phyloP scores from a whole-genome alignment of 2,329 filamentous ascomycete species.

The Pestalotiopsis sp. region DNA sequence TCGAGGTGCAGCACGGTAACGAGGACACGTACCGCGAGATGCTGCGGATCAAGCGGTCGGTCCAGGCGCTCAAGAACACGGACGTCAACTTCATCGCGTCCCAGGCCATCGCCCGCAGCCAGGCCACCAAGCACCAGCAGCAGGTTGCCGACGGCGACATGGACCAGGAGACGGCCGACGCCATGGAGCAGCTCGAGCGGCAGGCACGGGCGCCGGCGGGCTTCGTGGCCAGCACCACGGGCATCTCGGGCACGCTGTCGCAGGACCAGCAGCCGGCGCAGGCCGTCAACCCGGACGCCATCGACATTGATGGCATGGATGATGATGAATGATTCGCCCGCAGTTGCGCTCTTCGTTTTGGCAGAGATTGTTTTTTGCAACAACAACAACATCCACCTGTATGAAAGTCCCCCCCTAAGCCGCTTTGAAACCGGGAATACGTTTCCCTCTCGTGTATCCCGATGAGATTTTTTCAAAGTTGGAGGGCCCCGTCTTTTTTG shows the following conservation, averaged over 20 bases:
- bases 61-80: constrained; percentile 97
- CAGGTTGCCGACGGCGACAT: constrained; percentile 37
- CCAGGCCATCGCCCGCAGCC: constrained; percentile 83
- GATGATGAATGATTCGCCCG: constrained; percentile 41
- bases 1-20: constrained; percentile 97
- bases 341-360: not conserved
- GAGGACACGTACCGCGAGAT: constrained; percentile 99
- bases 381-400: not conserved
- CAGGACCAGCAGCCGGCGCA: constrained; percentile 43
- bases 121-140: constrained; percentile 49
- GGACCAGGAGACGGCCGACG: constrained; percentile 64
- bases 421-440: not conserved
- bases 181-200: constrained; percentile 86
- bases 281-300: constrained; percentile 79
- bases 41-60: constrained; percentile 94
- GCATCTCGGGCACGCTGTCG: constrained; percentile 62
- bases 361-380: not conserved
- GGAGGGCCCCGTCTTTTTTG: not conserved
- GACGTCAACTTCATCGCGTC: constrained; percentile 98
- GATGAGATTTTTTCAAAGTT: not conserved
- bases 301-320: constrained; percentile 76
- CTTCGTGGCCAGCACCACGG: constrained; percentile 86
- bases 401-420: not conserved
- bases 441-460: not conserved
- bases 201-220: constrained; percentile 87